Conservation (phyloP, 106 monocot species). For the Phalaenopsis aphrodite region DNA sequence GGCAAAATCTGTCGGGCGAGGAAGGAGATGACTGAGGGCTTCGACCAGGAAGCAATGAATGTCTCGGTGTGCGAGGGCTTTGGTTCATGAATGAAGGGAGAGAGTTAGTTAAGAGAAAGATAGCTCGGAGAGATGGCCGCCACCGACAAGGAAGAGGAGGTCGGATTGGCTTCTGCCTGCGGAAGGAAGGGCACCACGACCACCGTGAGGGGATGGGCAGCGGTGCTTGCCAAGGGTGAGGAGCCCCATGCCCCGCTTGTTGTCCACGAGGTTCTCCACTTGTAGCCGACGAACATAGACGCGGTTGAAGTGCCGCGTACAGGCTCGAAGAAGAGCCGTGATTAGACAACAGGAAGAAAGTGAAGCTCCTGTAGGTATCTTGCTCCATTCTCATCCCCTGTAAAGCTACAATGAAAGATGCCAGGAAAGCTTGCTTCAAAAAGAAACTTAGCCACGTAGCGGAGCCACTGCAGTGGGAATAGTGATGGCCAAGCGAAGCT, state of each 20-base stretch:
- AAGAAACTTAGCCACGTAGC: no score
- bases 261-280: constrained; percentile 23
- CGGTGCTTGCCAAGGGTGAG: constrained; percentile 1
- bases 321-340: constrained; percentile 28
- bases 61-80: no score
- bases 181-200: constrained; percentile 47
- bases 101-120: constrained; percentile 10
- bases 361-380: neutral
- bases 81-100: no score
- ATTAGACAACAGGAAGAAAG: constrained; percentile 4
- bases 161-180: constrained; percentile 43
- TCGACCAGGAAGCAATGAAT: no score
- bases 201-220: constrained; percentile 25
- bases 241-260: constrained; percentile 8
- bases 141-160: constrained; percentile 39
- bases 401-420: no score
- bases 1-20: no score
- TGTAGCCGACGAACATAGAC: constrained; percentile 5
- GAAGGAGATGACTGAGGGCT: no score
- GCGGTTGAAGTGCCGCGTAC: constrained; percentile 20
- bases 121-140: constrained; percentile 30
- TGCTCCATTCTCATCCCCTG: neutral
- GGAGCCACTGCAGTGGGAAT: no score
- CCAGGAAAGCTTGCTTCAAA: no score
- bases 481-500: no score